Conservation (phyloP, 345 rosid species). For the Luvunga scandens region DNA sequence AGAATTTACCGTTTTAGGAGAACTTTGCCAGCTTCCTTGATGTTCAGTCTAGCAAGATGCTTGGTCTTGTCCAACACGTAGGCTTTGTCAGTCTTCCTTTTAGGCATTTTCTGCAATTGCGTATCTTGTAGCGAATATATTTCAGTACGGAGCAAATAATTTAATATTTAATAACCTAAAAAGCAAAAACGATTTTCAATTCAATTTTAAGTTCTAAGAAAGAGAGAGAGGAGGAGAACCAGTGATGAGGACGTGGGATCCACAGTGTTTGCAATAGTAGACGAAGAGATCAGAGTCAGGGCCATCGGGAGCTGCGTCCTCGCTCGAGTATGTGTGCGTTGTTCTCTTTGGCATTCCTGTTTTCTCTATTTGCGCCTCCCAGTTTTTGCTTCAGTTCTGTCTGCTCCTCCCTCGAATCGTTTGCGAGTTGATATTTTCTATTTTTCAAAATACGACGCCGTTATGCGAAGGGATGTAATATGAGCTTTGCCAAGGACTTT, state of each 20-base stretch:
- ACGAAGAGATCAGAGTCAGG: conserved; percentile 98
- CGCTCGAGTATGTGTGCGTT: conserved; percentile 99
- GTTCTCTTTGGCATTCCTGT: conserved; percentile 93
- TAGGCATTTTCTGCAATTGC: conserved; percentile 97
- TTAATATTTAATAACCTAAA: neutral
- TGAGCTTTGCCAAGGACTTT: too few relatives aligned
- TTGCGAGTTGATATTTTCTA: too few relatives aligned
- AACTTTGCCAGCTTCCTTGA: conserved; percentile 78
- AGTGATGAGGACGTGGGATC: conserved; percentile 94
- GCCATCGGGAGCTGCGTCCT: conserved; percentile 96
- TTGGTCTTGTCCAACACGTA: conserved; percentile 87
- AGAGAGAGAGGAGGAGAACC: conserved; percentile 43
- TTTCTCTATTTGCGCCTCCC: neutral
- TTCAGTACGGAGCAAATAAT: conserved; percentile 28
- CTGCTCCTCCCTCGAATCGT: too few relatives aligned
- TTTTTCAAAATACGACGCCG: too few relatives aligned
- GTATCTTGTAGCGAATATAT: conserved; percentile 61
- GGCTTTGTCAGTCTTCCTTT: conserved; percentile 89
- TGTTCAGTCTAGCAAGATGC: conserved; percentile 86
- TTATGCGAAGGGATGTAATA: too few relatives aligned
- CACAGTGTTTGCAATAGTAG: conserved; percentile 97
- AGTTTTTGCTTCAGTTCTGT: neutral
- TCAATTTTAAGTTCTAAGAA: neutral
- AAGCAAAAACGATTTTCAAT: neutral
- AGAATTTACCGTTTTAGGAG: conserved; percentile 66